A percentile compares a stretch with the other conserved stretches of the same genome.
These are phyloP conservation scores for Quercus dentata DNA, from an alignment of 306 rosid genomes.

Conservation along the genomic window DNA sequence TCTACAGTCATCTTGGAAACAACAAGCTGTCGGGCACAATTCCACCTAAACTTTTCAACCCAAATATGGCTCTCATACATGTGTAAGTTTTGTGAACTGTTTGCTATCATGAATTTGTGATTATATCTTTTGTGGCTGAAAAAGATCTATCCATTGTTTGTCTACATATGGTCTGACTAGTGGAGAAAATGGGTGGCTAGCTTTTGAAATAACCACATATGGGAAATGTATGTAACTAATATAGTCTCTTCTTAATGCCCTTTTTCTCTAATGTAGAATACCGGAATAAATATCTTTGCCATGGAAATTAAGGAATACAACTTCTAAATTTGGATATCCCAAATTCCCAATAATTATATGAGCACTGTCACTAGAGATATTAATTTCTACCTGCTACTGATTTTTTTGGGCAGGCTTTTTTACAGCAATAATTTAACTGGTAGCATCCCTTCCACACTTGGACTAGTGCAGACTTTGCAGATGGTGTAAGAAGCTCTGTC, in stretches of 20 bases:
- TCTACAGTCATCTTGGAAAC: slow-evolving; percentile 35
- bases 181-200: neutral
- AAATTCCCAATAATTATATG: neutral
- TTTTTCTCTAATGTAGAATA: neutral
- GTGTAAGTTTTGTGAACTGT: slow-evolving; percentile 24
- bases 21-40: slow-evolving; percentile 25
- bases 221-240: neutral
- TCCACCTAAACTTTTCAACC: slow-evolving; percentile 22
- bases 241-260: neutral
- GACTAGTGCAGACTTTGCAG: slow-evolving; percentile 45
- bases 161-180: neutral
- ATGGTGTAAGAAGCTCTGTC: slow-evolving; percentile 55
- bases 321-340: neutral
- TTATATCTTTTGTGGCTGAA: neutral
- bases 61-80: slow-evolving; percentile 29
- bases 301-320: neutral
- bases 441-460: slow-evolving; percentile 54
- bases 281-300: neutral
- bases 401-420: slow-evolving; percentile 52
- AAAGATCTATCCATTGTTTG: neutral
- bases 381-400: neutral
- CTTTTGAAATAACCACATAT: neutral
- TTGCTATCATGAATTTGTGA: neutral
- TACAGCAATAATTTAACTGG: slow-evolving; percentile 50
- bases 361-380: neutral